Base-by-base conservation (phyloP, 805 yeast genomes). In the Ogataea angusta region DNA sequence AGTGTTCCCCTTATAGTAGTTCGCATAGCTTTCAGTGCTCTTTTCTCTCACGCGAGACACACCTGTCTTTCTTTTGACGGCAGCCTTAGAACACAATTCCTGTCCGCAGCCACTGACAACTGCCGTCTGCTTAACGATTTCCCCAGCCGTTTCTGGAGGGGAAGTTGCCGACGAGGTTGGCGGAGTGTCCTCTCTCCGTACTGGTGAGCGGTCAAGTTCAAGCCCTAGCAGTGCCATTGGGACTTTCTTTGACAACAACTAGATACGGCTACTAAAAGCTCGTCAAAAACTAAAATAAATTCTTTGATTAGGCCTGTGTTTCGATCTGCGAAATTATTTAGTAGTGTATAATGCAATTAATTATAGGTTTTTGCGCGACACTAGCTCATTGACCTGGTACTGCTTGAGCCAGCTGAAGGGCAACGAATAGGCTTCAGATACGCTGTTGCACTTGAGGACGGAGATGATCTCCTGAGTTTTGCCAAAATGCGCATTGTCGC, bases 401-500 rank as follows among this genome's bases (percentile, higher is more conserved):
- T 42, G 43, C 16, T 36, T 45, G 30, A 51, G 36, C 22, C 32
- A 34, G 3, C 18, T 8, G 24, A 42, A 18, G 27, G n/a, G 25
- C 28, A 10, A 32, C 3, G 13, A 13, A 14, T 14, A 15, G n/a
- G 10, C 26, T 6, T 13, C 10, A n/a, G 10, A 10, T 10, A 14
- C 10, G 23, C 15, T 21, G 6, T 27, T 13, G 17, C 34, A 25
- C 17, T 32, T 36, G 17, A 58, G 41, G 5, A 58, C 45, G 2
- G 36, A 2, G 2, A 52, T 8, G 17, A 51, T 48, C 31, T 53
- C 54, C 27, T 35, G 26, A 12, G 63, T 38, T 19, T 42, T 47
- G 2, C 48, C 47, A 40, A 49, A 60, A 14, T 51, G 32, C 2
- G 38, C 34, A 10, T 21, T 38, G 25, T 56, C 59, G 40, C 47